Evolutionary conservation across 2,329 filamentous ascomycete genomes (phyloP), one percentile per base, ranked within the genome.

Genomic region (Coccinonectria pachysandricola): DNA sequence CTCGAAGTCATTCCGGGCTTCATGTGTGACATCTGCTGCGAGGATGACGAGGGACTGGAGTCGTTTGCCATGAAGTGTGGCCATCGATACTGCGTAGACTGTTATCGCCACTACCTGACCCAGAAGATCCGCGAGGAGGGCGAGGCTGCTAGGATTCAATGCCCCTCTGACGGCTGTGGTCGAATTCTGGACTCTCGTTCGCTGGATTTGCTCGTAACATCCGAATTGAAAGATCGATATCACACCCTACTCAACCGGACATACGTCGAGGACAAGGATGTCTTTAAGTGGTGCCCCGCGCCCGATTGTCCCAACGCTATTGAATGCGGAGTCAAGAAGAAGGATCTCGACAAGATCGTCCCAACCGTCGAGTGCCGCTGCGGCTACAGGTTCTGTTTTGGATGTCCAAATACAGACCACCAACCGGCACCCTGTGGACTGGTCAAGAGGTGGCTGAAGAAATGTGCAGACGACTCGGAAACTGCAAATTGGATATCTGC

Each of bases 401-500:
- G 91, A 11, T 98, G 91, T 53, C 79, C 82, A 7, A 68, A 88
- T 16, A 75, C 70, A 36, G 91, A 98, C 47, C 91, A 98, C 48
- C 88, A 94, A 48, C 91, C 91, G 3, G 83, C 88, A 3, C 88
- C 91, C 0, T 98, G 91, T 53, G 70, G 76, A 14, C 60, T 98
- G 26, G 88, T 96, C 26, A 95, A 91, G 67, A 79, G 73, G 51
- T 98, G 91, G 91, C 57, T 98, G 8, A 93, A 95, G 65, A 98
- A 98, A 53, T 98, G 91, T 51, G 91, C 91, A 31, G 91, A 98
- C 52, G 91, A 98, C 49, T 94, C 85, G 1, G 91, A 98, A 55
- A 98, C 91, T 0, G 88, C 91, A 4, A 98, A 98, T 54, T 98
- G 91, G 91, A 98, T 98, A 36, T 95, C 88, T 1, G 91, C 91